Evolutionary conservation across 805 yeast genomes (phyloP).

Genomic region (Saccharomycopsis vini): DNA sequence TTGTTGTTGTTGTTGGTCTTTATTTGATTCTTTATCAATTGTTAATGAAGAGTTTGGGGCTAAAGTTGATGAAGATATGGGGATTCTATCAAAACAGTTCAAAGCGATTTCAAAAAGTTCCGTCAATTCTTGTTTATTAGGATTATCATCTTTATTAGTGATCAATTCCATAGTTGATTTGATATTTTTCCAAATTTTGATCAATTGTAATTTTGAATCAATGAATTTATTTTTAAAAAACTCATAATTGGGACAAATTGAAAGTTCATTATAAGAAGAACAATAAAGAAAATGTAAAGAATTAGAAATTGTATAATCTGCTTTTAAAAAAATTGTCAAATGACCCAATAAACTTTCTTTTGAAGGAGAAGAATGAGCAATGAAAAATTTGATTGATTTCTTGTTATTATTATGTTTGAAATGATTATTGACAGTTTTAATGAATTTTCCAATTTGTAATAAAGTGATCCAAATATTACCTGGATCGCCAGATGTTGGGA

Average conservation of each 20-base stretch:
- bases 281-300: slow-evolving; percentile 66
- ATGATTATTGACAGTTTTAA: slow-evolving; percentile 37
- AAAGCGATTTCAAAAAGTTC: slow-evolving; percentile 46
- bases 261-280: slow-evolving; percentile 58
- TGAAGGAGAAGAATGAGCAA: slow-evolving; percentile 63
- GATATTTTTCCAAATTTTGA: slow-evolving; percentile 55
- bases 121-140: slow-evolving; percentile 33
- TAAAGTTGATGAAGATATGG: slow-evolving; percentile 34
- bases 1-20: slow-evolving; percentile 9
- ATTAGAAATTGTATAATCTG: slow-evolving; percentile 67
- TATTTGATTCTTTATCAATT: slow-evolving; percentile 22
- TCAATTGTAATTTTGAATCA: slow-evolving; percentile 50
- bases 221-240: slow-evolving; percentile 54
- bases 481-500: slow-evolving; percentile 51
- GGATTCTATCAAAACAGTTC: slow-evolving; percentile 54
- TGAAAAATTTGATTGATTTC: slow-evolving; percentile 41
- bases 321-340: slow-evolving; percentile 53
- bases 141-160: slow-evolving; percentile 26
- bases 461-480: slow-evolving; percentile 72
- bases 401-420: slow-evolving; percentile 29
- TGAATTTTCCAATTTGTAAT: slow-evolving; percentile 59
- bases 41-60: slow-evolving; percentile 18
- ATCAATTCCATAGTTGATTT: slow-evolving; percentile 41
- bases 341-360: slow-evolving; percentile 63
- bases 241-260: slow-evolving; percentile 55